phyloP scores from a whole-genome alignment of 306 rosid species.

The Vicia sativa region DNA sequence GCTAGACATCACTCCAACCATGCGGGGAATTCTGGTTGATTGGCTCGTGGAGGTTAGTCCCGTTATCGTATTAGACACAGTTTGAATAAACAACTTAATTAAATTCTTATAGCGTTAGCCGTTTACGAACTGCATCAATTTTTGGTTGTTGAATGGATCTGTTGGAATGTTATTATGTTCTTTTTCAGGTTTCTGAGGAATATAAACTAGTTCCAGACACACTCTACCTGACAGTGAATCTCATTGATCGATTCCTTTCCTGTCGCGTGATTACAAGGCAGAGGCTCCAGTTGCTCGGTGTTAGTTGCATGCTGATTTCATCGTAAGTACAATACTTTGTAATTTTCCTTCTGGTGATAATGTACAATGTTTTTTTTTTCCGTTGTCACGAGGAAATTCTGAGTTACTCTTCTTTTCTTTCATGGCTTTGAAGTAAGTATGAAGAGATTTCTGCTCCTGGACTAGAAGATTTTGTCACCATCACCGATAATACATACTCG shows the following conservation, averaged over 20 bases:
- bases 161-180: slow-evolving; percentile 17
- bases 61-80: neutral
- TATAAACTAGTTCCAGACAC: slow-evolving; percentile 85
- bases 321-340: slow-evolving; percentile 67
- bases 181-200: slow-evolving; percentile 90
- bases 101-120: neutral
- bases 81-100: neutral
- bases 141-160: slow-evolving; percentile 20
- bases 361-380: slow-evolving; percentile 7
- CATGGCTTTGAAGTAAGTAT: slow-evolving; percentile 65
- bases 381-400: slow-evolving; percentile 25
- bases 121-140: slow-evolving; percentile 5
- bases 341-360: neutral
- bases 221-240: slow-evolving; percentile 83
- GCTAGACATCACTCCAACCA: slow-evolving; percentile 67
- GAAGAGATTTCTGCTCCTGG: slow-evolving; percentile 87
- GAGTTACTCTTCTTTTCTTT: slow-evolving; percentile 36
- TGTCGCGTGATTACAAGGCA: slow-evolving; percentile 55
- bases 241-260: slow-evolving; percentile 90
- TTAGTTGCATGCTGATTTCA: slow-evolving; percentile 85
- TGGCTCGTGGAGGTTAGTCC: slow-evolving; percentile 92
- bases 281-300: slow-evolving; percentile 85
- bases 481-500: slow-evolving; percentile 81
- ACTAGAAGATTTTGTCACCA: slow-evolving; percentile 80
- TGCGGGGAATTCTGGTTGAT: slow-evolving; percentile 82